Conservation (phyloP, 2,329 filamentous ascomycete species). For the Penicillium verrucosum region DNA sequence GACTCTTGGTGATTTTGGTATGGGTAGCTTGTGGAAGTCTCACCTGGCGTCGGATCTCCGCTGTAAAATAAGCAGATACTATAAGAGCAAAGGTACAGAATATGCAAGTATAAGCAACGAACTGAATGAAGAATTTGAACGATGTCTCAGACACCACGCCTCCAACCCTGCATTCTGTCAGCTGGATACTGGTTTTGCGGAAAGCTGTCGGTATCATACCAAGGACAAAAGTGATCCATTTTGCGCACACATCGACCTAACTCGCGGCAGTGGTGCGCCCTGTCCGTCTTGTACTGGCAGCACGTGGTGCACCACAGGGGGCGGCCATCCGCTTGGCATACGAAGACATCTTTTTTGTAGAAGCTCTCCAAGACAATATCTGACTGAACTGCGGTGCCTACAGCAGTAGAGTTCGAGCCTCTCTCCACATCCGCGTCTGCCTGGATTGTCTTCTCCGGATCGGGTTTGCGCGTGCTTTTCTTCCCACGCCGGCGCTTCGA, state of each 20-base stretch:
- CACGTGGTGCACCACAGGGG: constrained; percentile 85
- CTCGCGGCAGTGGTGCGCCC: constrained; percentile 82
- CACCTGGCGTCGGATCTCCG: constrained; percentile 51
- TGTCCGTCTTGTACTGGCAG: constrained; percentile 81
- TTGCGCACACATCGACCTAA: constrained; percentile 76
- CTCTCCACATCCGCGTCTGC: constrained; percentile 29
- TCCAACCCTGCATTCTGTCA: constrained; percentile 62
- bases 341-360: constrained; percentile 77
- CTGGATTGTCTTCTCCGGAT: constrained; percentile 24
- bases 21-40: constrained; percentile 13
- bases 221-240: constrained; percentile 96
- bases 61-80: constrained; percentile 62
- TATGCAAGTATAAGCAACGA: constrained; percentile 68
- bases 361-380: constrained; percentile 71
- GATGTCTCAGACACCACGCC: constrained; percentile 82
- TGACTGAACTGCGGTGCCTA: constrained; percentile 36
- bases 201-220: constrained; percentile 39
- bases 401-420: constrained; percentile 23
- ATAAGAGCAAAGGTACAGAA: constrained; percentile 65
- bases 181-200: not conserved
- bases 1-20: not conserved
- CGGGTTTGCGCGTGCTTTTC: constrained; percentile 23
- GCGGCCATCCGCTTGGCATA: constrained; percentile 78
- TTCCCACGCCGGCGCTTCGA: constrained; percentile 20
- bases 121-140: constrained; percentile 92